Base-by-base conservation (phyloP, 495 filamentous ascomycete species). In the Aspergillus steynii region DNA sequence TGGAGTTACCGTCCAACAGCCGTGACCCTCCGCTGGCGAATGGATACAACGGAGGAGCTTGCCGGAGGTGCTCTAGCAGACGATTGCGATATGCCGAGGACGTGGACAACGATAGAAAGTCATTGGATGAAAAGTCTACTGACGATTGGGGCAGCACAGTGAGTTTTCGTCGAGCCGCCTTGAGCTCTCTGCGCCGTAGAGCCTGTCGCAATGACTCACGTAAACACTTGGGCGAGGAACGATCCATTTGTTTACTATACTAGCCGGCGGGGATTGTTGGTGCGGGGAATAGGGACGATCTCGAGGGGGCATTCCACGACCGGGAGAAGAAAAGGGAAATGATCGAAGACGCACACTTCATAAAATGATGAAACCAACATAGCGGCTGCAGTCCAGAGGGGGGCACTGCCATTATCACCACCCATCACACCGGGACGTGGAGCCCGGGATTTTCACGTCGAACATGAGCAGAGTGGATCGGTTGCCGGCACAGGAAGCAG, bases 1-100 rank as follows among this genome's bases (percentile, higher is more conserved):
- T 37, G 0, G 85, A 89, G 72, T 93, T 93, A 5, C 91, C 91
- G 69, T 93, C 76, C 25, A 80, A 56, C 0, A 80, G 53, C 4
- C 79, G 73, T 5, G 80, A 81, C 1, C 80, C 77, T 2, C 77
- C 77, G 25, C 74, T 77, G 20, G 74, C 72, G 60, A 81, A 72
- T 0, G 73, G 77, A 32, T 76, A 66, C 0, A 58, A 58, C 25
- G 76, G 60, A 7, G 71, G 77, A 1, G 71, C 65, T 29, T 65
- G 56, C 12, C 75, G 71, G 14, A 78, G 61, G 49, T 74, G 71
- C 14, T 60, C 52, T 2, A 77, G 55, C 46, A 68, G 78, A 5
- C 66, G 67, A 8, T 65, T 58, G 5, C 73, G 71, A 47, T 72
- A 73, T 10, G 67, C 58, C 0, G 70, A 63, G 0, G 76, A 76